Evolutionary conservation across 805 yeast genomes (phyloP).

Genomic region (Kodamaea leandrae): DNA sequence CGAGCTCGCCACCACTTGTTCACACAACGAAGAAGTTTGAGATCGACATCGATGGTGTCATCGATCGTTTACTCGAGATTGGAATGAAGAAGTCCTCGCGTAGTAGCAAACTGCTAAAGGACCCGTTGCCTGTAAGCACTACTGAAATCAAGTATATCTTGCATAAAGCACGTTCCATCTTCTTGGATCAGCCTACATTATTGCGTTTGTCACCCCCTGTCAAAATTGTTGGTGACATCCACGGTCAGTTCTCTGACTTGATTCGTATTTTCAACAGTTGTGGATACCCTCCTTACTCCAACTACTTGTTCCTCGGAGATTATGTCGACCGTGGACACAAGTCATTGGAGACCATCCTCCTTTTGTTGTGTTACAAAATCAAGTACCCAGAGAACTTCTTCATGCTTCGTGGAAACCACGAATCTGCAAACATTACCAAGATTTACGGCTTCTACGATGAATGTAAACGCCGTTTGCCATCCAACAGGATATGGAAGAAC

Average conservation of each 20-base stretch:
- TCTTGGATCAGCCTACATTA: slow-evolving; percentile 62
- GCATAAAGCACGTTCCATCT: slow-evolving; percentile 56
- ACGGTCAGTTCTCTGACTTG: slow-evolving; percentile 61
- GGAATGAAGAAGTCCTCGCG: slow-evolving; percentile 33
- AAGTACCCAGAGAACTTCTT: slow-evolving; percentile 61
- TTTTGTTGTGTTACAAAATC: slow-evolving; percentile 52
- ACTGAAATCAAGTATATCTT: slow-evolving; percentile 58
- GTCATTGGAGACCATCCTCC: slow-evolving; percentile 53
- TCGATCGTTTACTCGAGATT: slow-evolving; percentile 54
- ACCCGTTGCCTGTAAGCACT: slow-evolving; percentile 49
- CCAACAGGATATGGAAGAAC: slow-evolving; percentile 48
- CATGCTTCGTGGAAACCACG: slow-evolving; percentile 60
- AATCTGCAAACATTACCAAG: slow-evolving; percentile 56
- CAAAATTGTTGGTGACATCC: slow-evolving; percentile 81
- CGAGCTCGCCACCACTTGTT: slow-evolving; percentile 23
- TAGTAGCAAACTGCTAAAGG: slow-evolving; percentile 30
- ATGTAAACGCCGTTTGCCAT: slow-evolving; percentile 50
- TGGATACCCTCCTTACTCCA: slow-evolving; percentile 58
- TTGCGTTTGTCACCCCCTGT: slow-evolving; percentile 73
- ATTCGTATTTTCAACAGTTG: slow-evolving; percentile 54
- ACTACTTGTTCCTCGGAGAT: slow-evolving; percentile 56
- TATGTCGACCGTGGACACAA: slow-evolving; percentile 61
- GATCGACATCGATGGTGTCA: slow-evolving; percentile 61
- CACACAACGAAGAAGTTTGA: slow-evolving; percentile 22
- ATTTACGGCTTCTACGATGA: slow-evolving; percentile 62